Base-by-base conservation (phyloP, 805 yeast genomes). In the Kodamaea fukazawae region DNA sequence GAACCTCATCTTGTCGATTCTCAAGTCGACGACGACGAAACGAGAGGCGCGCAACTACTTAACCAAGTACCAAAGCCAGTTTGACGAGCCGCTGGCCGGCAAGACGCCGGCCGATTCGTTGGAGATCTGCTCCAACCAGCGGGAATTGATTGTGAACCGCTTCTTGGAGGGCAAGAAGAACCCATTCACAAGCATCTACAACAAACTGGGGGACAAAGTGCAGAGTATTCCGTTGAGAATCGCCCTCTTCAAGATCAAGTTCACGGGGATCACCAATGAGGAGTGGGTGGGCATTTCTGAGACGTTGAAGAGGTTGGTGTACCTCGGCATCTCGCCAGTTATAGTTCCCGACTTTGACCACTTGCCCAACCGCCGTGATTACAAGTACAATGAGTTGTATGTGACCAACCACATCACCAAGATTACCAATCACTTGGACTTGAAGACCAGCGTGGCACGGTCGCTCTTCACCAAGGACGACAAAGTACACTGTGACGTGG, bases 11-110 rank as follows among this genome's bases (percentile, higher is more conserved):
- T 65, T 88, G 12, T 81, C 96, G 1, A 89, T 91, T 16, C 69
- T 91, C 42, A 83, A 83, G 53, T 82, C 96, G 1, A 86, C 97
- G 3, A 95, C 97, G 4, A 91, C 98, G 1, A 90, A 88, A 58
- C 71, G 99, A 44, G 98, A 91, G 55, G 96, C 96, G 4, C 75
- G 78, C 46, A 84, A 83, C 47, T 91, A 90, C 55, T 63, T 91
- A 34, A 68, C 77, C 26, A 86, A 83, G 54, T 91, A 90, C 55
- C 74, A 78, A 34, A 60, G 71, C 42, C 71, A 65, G 45, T 67
- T 67, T 45, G 61, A 60, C 42, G 37, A 27, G 30, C 15, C 23
- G 23, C n/a, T n/a, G n/a, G n/a, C n/a, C n/a, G 47, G 50, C 22
- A 51, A 53, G 14, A 39, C 47, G 11, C 32, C 43, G 1, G 45